Base-by-base conservation (phyloP, 2,329 filamentous ascomycete genomes). In the Cytospora paraplurivora region DNA sequence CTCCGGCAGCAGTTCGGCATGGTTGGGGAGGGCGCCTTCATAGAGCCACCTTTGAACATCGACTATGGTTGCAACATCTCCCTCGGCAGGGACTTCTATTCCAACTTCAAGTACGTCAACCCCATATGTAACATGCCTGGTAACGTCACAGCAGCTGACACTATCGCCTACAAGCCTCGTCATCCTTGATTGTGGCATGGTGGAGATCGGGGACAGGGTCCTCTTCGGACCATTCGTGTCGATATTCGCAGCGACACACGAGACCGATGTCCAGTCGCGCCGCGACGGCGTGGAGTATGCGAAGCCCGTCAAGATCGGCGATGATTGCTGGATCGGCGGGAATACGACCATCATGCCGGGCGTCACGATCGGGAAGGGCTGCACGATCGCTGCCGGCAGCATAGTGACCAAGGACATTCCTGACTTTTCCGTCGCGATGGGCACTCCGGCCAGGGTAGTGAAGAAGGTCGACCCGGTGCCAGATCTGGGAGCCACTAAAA, bases 101-200 rank as follows among this genome's bases (percentile, higher is more conserved):
- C 85, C 52, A 87, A 87, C 68, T 86, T 85, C 72, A 83, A 83
- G 76, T 77, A 62, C n/a, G 70, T 57, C 10, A 11, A 11, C 6
- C 12, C 21, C 35, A 33, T 10, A 4, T 5, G 2, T 32, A 7
- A n/a, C n/a, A 56, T n/a, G 12, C 2, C 19, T 21, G 1, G 1
- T 62, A 69, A 71, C 63, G 72, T 72, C 62, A 82, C 81, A 77
- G 79, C 83, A 52, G 1, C 17, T 56, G 35, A 57, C 21, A 7
- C 10, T 32, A 3, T 8, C 33, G 17, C 1, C 21, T 12, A 33
- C 17, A n/a, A 81, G 79, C 64, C 71, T 82, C 62, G 85, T 86
- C 2, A 88, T 93, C 65, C 77, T 93, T 15, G 91, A 94, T 72
- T 92, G 87, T n/a, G 89, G 86, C 67, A 77, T 85, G 2, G 87